Base-by-base conservation (phyloP, 345 rosid species). In the Linum lewisii region DNA sequence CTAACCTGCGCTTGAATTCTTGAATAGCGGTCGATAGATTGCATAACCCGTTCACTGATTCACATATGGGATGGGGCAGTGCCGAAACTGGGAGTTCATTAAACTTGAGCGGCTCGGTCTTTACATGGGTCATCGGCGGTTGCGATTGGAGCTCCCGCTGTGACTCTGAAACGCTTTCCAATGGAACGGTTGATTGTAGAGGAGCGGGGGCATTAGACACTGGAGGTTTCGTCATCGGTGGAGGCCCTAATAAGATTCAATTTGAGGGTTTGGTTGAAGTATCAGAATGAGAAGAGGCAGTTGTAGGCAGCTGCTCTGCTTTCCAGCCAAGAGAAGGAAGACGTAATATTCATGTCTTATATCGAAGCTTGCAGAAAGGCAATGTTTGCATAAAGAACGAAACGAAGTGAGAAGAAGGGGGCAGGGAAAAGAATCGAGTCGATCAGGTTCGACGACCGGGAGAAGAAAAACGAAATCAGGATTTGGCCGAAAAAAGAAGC, bases 1-100 rank as follows among this genome's bases (percentile, higher is more conserved):
- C 78, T 66, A 64, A 77, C 56, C 78, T 57, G 65, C 66, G 65
- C 36, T 73, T 63, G 73, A 89, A 86, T 50, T 66, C 63, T 34
- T 64, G 54, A 7, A 82, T 64, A 21, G 78, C 77, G 20, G 78
- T 14, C 21, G 86, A 69, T 36, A 84, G 72, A 42, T 64, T 50
- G 45, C 42, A 44, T 22, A 84, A 74, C 8, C 70, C 72, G 20
- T 68, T 59, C 9, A 81, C 67, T 13, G 79, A 71, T 77, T 83
- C 67, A 25, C 73, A 6, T 11, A 79, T 67, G 1, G 60, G 75
- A n/a, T n/a, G 26, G 69, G 52, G 24, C 58, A 56, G 5, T 37
- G 6, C 10, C 0, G 47, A 11, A 34, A 34, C 38, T 5, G 66
- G 42, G 26, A 68, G 59, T 24, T 58, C 63, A 26, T 14, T 42